A percentile compares a stretch with the other conserved stretches of the same genome.
phyloP scores from a whole-genome alignment of 306 rosid genomes.

The Quercus cerris region DNA sequence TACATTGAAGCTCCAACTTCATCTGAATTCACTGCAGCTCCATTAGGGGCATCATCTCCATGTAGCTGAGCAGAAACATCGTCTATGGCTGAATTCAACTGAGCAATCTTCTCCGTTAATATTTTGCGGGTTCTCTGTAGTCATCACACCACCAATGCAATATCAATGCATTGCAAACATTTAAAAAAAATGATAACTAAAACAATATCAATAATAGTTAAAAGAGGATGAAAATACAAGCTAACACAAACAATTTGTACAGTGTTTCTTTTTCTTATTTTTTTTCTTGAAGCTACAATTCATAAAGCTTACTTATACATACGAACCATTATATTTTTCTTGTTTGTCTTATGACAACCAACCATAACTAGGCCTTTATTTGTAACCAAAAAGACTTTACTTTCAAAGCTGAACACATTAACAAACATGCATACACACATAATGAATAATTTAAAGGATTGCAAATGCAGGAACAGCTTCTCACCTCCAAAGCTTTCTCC shows the following conservation, averaged over 20 bases:
- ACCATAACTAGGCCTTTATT: background rate
- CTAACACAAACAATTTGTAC: background rate
- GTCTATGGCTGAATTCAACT: constrained; percentile 57
- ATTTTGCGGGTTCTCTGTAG: constrained; percentile 52
- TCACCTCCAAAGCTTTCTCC: no score
- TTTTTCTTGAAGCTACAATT: no score
- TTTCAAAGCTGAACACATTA: background rate
- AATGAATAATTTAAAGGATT: no score
- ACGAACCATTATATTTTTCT: no score
- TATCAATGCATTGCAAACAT: background rate
- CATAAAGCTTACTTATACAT: no score
- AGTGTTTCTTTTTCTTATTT: background rate
- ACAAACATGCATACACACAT: background rate
- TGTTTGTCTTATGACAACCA: background rate
- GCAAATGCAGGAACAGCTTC: no score
- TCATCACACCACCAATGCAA: background rate
- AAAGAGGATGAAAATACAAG: background rate
- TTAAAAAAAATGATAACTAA: background rate
- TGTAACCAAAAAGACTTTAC: background rate
- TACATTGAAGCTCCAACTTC: constrained; percentile 42
- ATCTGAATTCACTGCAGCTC: constrained; percentile 24
- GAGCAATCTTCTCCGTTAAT: constrained; percentile 52
- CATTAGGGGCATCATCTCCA: constrained; percentile 28
- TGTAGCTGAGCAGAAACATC: constrained; percentile 41
- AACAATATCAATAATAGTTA: background rate